Evolutionary conservation across 495 filamentous ascomycete genomes (phyloP), one percentile per base, ranked within the genome.

Genomic region (Evernia prunastri): DNA sequence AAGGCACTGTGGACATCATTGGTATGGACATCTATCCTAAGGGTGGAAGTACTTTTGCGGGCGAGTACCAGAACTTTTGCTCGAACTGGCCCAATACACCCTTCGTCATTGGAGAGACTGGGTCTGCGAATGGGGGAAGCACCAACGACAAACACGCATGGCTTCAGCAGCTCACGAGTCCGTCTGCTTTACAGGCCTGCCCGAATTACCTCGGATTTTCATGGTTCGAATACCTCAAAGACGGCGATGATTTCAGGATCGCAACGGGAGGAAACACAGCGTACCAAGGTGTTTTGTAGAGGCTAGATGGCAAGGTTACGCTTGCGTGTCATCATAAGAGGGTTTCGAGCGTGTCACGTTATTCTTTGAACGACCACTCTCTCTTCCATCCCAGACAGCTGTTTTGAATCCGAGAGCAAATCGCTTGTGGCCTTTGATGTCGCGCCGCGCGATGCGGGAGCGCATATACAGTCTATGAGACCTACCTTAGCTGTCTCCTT

Each of bases 201-300:
- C 64, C 64, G 61, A 67, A 65, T 20, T 67, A 67, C 61, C 18
- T 67, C 23, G 67, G 67, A 20, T 69, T 69, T 18, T 64, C 61
- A 10, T 69, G 65, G 65, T 67, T 69, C 40, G 67, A 69, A 42
- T 69, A 69, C 53, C n/a, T 62, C 18, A 69, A 69, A 58, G 67
- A 61, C 7, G 62, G 58, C 7, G 47, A 31, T 10, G 64, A 69
- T 25, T 69, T 61, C 43, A 67, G 65, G n/a, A 61, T 67, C 17
- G 67, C 61, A 27, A 63, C 67, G 15, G 60, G 45, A 12, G 67
- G 60, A 5, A 57, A 66, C n/a, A 63, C 29, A 29, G 54, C 56
- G 31, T 29, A 20, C 4, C 12, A 33, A 23, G 54, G 29, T 17
- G 33, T 64, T 2, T 45, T 64, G 40, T 51, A 53, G 15, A 31